Base-by-base conservation (phyloP, 306 rosid genomes). In the Senna siamea region DNA sequence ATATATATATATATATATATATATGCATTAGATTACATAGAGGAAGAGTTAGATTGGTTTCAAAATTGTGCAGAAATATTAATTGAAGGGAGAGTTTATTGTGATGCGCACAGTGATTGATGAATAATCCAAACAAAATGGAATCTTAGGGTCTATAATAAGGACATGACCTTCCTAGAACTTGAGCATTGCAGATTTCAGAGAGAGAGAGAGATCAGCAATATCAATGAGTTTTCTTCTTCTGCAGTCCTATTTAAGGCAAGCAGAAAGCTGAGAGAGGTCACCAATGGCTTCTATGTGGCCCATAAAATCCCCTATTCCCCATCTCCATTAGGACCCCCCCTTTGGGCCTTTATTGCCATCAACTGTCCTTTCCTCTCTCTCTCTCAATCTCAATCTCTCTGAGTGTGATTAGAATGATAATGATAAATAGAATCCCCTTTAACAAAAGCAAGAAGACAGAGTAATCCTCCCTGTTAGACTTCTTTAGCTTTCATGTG, bases 221-320 rank as follows among this genome's bases (percentile, higher is more conserved):
- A n/a, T n/a, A n/a, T n/a, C n/a, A n/a, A n/a, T n/a, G 57, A 61
- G 6, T 43, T 52, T 73, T n/a, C n/a, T 63, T 71, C 54, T 40
- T 62, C 73, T 79, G 56, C 9, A 74, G 38, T 17, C 19, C 70
- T 6, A 61, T 67, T 82, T 50, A 78, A 69, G 74, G 76, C 62
- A 70, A 69, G 22, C 73, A 56, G 53, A 34, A 22, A 12, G 43
- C 48, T 43, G 4, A 18, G 56, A 18, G 56, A 66, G 30, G 41
- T 41, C n/a, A 4, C 13, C 57, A 15, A 6, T 47, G 2, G 5
- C 12, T 35, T 35, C 48, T 1, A 15, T 48, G 23, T 78, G 81
- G 69, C 69, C 85, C 83, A 61, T 80, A 1, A 61, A 52, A 59
- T 75, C 79, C 44, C 54, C 74, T 13, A 19, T 22, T 56, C 28